These are phyloP conservation scores for Lachancea meyersii DNA, from an alignment of 805 yeast species.

Conservation along the genomic window DNA sequence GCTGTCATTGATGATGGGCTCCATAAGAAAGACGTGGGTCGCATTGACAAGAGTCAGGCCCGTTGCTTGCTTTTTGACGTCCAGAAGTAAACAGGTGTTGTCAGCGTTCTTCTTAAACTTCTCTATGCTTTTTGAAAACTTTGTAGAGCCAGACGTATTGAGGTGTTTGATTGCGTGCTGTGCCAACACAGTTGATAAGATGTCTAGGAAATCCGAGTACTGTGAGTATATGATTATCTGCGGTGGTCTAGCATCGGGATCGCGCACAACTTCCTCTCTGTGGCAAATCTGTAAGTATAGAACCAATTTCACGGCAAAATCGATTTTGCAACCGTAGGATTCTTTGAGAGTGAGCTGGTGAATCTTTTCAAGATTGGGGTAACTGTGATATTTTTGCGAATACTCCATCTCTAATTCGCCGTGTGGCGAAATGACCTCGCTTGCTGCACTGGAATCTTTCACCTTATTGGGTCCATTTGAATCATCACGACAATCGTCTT, in stretches of 20 bases:
- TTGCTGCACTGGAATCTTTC: not conserved
- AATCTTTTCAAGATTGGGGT: constrained; percentile 39
- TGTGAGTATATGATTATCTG: constrained; percentile 89
- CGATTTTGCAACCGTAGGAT: constrained; percentile 80
- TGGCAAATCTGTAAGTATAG: constrained; percentile 54
- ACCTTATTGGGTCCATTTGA: not conserved
- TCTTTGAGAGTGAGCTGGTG: constrained; percentile 38
- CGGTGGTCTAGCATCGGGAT: constrained; percentile 36
- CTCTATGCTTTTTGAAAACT: constrained; percentile 32
- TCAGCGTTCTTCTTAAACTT: constrained; percentile 52
- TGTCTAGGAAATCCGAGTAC: constrained; percentile 68
- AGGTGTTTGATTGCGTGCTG: constrained; percentile 51
- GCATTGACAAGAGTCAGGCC: constrained; percentile 91
- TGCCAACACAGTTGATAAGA: constrained; percentile 60
- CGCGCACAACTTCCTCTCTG: constrained; percentile 22
- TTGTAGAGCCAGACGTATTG: constrained; percentile 37
- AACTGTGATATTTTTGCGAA: constrained; percentile 16
- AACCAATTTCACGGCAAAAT: constrained; percentile 69
- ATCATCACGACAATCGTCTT: constrained; percentile 9
- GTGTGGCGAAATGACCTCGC: not conserved
- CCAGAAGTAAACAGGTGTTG: constrained; percentile 78
- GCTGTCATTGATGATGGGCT: constrained; percentile 83
- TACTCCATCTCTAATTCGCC: not conserved
- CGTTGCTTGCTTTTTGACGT: constrained; percentile 82
- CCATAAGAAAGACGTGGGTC: constrained; percentile 84